Conservation (phyloP, 495 filamentous ascomycete species). For the Melanomma pulvis-pyrius region DNA sequence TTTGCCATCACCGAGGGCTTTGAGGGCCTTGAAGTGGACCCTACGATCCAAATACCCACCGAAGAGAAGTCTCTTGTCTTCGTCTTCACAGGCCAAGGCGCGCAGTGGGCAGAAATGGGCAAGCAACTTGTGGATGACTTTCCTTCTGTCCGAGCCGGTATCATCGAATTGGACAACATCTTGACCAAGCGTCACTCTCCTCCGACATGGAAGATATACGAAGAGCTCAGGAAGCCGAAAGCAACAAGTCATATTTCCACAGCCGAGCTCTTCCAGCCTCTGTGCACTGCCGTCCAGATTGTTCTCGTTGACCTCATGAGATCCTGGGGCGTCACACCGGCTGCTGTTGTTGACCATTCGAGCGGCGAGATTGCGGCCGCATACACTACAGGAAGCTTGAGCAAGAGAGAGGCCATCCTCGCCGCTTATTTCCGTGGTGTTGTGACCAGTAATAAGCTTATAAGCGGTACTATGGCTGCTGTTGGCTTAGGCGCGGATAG, state of each 20-base stretch:
- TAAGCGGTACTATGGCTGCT: conserved; percentile 19
- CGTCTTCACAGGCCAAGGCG: conserved; percentile 41
- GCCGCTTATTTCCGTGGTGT: conserved; percentile 23
- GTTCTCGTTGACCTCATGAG: conserved; percentile 18
- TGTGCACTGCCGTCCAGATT: conserved; percentile 30
- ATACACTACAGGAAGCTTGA: conserved; percentile 22
- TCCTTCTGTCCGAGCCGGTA: neutral
- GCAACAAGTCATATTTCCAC: neutral
- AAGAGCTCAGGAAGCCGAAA: neutral
- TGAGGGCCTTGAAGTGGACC: no score
- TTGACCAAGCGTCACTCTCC: conserved; percentile 6
- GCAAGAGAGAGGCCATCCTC: conserved; percentile 6
- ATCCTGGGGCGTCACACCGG: neutral
- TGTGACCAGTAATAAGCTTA: neutral
- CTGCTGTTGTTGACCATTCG: conserved; percentile 24
- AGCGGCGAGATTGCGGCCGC: conserved; percentile 29
- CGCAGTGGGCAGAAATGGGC: conserved; percentile 27
- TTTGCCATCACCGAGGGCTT: neutral
- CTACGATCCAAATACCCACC: no score
- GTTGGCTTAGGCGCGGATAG: neutral
- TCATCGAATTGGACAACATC: neutral
- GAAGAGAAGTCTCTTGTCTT: no score
- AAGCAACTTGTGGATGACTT: neutral
- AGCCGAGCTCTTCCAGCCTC: conserved; percentile 20
- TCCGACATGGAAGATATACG: conserved; percentile 14